Evolutionary conservation across 2,329 filamentous ascomycete genomes (phyloP), one percentile per base, ranked within the genome.

Genomic region (Monosporascus sp.): DNA sequence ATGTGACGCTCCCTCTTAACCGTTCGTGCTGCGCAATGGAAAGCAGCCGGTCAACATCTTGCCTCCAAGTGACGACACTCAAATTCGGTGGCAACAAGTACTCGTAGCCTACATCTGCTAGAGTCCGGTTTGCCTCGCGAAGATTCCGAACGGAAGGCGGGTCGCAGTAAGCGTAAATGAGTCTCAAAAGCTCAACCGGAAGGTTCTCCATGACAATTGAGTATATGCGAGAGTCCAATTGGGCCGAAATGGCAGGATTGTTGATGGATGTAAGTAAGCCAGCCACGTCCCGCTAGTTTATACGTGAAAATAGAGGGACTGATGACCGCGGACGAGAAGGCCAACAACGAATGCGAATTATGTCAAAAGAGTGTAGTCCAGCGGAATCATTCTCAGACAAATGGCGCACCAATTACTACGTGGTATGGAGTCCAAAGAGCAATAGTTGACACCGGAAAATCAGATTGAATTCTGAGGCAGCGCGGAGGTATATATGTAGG

Each of bases 31-130:
- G 62, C 17, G 77, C 73, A 52, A 80, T 75, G 48, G 65, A 66
- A 52, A 73, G 68, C 20, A 80, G 68, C 17, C 74, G 70, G 45
- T 68, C 65, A 43, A 76, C 69, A 57, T 79, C 77, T 59, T 75
- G 67, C 50, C 72, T 70, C 71, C 74, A 78, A 49, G 71, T 70
- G 46, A 77, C 63, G 18, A 70, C 70, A 24, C 65, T 68, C 61
- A 80, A 77, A 50, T 65, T 57, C 3, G 71, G 59, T n/a, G 66
- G 61, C 25, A 78, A 58, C 53, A 78, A 63, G 53, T 71, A 75
- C 24, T 74, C 70, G 55, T 73, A 73, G 51, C 74, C 74, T 3
- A 76, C 63, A 31, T 71, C 67, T 39, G 74, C 74, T 38, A 74
- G 62, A 25, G 64, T 67, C 15, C 61, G 65, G 38, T 67, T 72